These are phyloP conservation scores for Vaccinium vitisidaea DNA, from an alignment of 148 eudicot species.

Conservation along the genomic window DNA sequence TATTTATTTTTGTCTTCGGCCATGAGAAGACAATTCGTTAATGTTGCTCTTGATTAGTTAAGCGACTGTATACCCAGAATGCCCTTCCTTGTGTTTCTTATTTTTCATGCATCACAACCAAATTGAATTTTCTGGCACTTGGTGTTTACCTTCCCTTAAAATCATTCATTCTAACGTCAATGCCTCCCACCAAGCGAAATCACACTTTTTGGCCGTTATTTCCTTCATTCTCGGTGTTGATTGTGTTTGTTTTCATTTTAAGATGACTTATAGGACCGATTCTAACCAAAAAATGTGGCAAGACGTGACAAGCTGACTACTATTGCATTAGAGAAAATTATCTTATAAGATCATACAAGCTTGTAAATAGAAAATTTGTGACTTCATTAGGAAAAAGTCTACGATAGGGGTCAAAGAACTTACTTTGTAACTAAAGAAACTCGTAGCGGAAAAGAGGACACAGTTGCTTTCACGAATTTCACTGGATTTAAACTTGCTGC, in stretches of 20 bases:
- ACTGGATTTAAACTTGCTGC: constrained; percentile 70
- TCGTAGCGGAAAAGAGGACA: constrained; percentile 56
- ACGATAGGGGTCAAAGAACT: constrained; percentile 3
- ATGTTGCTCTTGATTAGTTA: not conserved
- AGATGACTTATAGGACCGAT: too few species aligned
- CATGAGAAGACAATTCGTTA: not conserved
- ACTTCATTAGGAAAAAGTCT: too few species aligned
- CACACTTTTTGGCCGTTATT: not conserved
- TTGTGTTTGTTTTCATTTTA: not conserved
- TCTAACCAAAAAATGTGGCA: not conserved
- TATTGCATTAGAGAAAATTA: too few species aligned
- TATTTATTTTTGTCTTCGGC: not conserved
- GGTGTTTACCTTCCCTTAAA: not conserved
- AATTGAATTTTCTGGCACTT: not conserved
- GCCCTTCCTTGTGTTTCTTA: not conserved
- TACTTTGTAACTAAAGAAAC: constrained; percentile 65
- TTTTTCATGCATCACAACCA: not conserved
- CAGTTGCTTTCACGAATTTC: constrained; percentile 58
- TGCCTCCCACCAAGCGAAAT: not conserved
- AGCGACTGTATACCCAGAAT: not conserved
- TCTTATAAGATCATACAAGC: not conserved
- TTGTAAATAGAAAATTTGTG: too few species aligned
- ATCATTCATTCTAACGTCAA: not conserved
- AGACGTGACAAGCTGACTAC: not conserved
- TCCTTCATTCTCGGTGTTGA: not conserved